Evolutionary conservation across 768 basidiomycete species (phyloP), one percentile per base, ranked within the genome.

Genomic region (Suillus hirtellus): DNA sequence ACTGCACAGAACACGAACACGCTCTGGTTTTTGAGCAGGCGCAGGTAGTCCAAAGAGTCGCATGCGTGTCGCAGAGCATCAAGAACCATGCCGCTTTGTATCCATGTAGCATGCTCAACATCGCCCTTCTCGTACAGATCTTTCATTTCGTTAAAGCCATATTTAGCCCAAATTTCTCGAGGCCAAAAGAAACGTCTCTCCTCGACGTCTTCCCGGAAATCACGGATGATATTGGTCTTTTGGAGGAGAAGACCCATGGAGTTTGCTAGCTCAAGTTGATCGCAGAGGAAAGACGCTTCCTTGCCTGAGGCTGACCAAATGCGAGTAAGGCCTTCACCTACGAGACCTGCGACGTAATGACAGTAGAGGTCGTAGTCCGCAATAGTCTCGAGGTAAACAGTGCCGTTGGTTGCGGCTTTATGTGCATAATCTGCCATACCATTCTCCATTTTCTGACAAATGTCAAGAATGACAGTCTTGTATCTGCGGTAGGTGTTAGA

Each of bases 361-460:
- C 96, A 99, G 77, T 99, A 99, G 15, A 99, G 84, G 74, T 98
- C 94, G 78, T 95, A 99, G 68, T 97, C 95, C 43, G 86, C 81
- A 60, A 95, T 77, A 7, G 89, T 87, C 52, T 86, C 84, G 61
- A 97, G 82, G 70, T 89, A 89, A 66, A 87, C 82, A 50, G 84
- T 79, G 59, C 87, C 88, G 0, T 86, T 86, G 6, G 88, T 81
- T 6, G 89, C 89, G 6, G 93, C 89, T 67, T 88, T 87, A 76
- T 93, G 92, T 1, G 93, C 89, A 71, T 90, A 99, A 75, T 96
- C 93, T 27, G 97, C 95, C 96, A 99, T 99, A 21, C 96, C 96
- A 4, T 77, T 81, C 61, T 88, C 88, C 96, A 99, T 99, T 78
- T 96, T 95, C 52, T 80, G 76, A 60, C 84, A 81, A 64, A 96